These are phyloP conservation scores for Talaromyces sp. DNA, from an alignment of 2,329 filamentous ascomycete species.

Conservation along the genomic window DNA sequence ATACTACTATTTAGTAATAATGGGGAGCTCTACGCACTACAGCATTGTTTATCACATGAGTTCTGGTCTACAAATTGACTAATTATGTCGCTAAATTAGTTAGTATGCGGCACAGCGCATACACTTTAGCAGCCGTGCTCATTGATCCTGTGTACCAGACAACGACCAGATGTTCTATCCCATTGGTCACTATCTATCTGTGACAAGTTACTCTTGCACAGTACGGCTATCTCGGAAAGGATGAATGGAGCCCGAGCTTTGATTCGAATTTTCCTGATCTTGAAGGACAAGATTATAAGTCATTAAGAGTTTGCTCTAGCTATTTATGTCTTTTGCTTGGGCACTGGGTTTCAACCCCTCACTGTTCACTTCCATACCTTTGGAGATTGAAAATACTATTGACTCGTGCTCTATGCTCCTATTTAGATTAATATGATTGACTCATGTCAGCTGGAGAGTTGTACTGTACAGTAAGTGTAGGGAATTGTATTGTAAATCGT, in stretches of 20 bases:
- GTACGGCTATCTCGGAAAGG: too few relatives aligned
- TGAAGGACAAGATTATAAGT: neutral
- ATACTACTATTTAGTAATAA: too few relatives aligned
- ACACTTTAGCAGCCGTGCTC: too few relatives aligned
- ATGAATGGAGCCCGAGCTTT: neutral
- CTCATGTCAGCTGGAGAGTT: neutral
- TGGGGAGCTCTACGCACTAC: too few relatives aligned
- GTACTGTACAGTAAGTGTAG: neutral
- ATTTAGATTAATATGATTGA: neutral
- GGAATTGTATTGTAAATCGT: neutral
- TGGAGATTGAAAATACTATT: neutral
- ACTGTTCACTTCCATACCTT: neutral
- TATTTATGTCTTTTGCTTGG: neutral
- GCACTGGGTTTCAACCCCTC: neutral
- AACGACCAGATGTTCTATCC: too few relatives aligned
- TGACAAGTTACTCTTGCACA: too few relatives aligned
- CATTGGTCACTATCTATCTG: too few relatives aligned
- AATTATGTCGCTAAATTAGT: too few relatives aligned
- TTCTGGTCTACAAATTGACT: too few relatives aligned
- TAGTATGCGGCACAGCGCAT: too few relatives aligned
- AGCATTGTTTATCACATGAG: too few relatives aligned
- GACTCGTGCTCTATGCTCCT: neutral
- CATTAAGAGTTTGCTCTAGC: neutral
- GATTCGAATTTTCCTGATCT: neutral
- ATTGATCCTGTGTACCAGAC: too few relatives aligned